A percentile compares a stretch with the other conserved stretches of the same genome.
Conservation (phyloP, 2,329 filamentous ascomycete species). For the Nectriaceae sp. region DNA sequence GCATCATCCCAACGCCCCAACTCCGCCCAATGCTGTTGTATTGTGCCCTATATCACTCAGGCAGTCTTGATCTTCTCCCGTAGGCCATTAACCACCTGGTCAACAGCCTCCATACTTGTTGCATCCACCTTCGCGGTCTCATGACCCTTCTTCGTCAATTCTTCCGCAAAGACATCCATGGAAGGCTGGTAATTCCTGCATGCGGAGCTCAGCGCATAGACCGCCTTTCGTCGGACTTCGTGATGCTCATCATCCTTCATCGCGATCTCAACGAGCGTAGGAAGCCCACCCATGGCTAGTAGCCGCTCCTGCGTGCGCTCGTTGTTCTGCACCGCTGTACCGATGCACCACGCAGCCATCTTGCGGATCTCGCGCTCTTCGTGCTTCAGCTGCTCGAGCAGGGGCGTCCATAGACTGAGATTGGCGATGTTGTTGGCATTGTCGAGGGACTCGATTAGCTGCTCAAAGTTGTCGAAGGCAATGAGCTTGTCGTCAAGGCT, state of each 20-base stretch:
- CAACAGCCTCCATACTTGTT: conserved; percentile 82
- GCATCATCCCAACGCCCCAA: conserved; percentile 28
- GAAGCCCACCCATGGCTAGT: conserved; percentile 65
- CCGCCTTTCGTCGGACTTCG: conserved; percentile 78
- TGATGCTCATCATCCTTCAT: conserved; percentile 60
- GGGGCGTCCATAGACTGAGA: conserved; percentile 78
- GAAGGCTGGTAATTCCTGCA: conserved; percentile 89
- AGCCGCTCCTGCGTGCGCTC: conserved; percentile 76
- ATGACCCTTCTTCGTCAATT: conserved; percentile 60
- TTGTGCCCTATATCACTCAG: conserved; percentile 5
- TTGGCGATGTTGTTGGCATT: conserved; percentile 93
- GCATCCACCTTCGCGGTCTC: conserved; percentile 70
- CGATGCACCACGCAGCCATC: conserved; percentile 93
- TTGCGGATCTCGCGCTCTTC: conserved; percentile 72
- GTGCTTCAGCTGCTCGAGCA: conserved; percentile 70
- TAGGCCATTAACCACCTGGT: conserved; percentile 70
- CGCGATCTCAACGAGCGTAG: conserved; percentile 66
- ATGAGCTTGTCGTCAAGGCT: conserved; percentile 75
- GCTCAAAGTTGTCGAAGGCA: conserved; percentile 94
- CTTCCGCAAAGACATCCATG: conserved; percentile 66
- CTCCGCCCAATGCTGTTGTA: conserved; percentile 38
- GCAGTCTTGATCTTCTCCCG: conserved; percentile 51
- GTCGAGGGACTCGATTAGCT: conserved; percentile 88
- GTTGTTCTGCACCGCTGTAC: conserved; percentile 97
- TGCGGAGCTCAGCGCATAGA: conserved; percentile 84